A percentile compares a stretch with the other conserved stretches of the same genome.
Evolutionary conservation across 441 rosid species (phyloP).

Genomic region (Arabidopsis lyrata): DNA sequence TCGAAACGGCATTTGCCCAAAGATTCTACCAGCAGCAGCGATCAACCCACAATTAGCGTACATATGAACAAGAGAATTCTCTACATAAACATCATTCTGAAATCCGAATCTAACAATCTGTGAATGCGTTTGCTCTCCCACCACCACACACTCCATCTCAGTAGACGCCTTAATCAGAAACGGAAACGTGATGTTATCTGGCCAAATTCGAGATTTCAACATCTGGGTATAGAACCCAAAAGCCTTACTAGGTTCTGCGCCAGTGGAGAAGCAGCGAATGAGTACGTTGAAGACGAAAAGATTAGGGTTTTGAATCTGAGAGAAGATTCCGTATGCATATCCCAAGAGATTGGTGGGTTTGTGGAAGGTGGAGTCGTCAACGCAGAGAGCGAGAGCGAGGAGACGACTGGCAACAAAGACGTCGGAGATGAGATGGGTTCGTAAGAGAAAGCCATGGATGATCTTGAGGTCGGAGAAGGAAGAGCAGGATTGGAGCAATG

Average conservation of each 20-base stretch:
- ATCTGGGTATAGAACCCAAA: conserved; percentile 55
- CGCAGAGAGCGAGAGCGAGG: conserved; percentile 50
- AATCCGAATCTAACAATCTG: conserved; percentile 61
- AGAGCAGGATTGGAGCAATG: conserved; percentile 63
- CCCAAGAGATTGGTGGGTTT: conserved; percentile 37
- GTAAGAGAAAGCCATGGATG: conserved; percentile 70
- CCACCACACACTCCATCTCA: conserved; percentile 46
- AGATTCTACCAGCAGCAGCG: conserved; percentile 53
- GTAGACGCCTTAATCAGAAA: conserved; percentile 62
- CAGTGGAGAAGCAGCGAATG: conserved; percentile 57
- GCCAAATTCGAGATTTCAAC: conserved; percentile 46
- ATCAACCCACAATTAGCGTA: conserved; percentile 59
- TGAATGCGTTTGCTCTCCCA: conserved; percentile 65
- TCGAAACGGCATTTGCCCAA: conserved; percentile 44
- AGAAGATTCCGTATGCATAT: conserved; percentile 53
- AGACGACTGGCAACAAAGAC: conserved; percentile 66
- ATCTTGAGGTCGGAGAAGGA: conserved; percentile 54
- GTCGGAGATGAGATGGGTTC: conserved; percentile 62
- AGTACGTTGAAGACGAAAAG: conserved; percentile 61
- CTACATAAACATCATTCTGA: conserved; percentile 58
- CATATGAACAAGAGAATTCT: conserved; percentile 72
- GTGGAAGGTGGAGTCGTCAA: conserved; percentile 37
- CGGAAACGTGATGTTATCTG: conserved; percentile 75
- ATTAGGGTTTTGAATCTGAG: conserved; percentile 58
- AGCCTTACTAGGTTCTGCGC: conserved; percentile 50